Percentiles rank a stretch among this genome's conserved stretches.
phyloP scores from a whole-genome alignment of 2,329 filamentous ascomycete genomes.

The Alternaria dauci region DNA sequence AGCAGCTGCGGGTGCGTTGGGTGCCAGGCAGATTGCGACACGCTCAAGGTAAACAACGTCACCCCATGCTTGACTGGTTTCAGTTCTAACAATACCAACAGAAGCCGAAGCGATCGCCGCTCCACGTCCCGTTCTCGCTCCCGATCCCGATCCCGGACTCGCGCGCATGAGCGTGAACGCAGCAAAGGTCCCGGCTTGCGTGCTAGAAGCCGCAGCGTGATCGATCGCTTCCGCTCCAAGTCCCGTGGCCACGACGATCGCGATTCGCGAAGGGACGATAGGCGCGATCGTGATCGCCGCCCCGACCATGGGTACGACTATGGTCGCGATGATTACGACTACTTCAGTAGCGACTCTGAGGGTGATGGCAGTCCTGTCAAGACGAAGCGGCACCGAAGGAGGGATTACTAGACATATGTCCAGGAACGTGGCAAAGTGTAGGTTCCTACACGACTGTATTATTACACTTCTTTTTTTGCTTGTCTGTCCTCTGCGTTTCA shows the following conservation, averaged over 20 bases:
- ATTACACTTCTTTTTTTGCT: background rate
- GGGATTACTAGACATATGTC: conserved; percentile 15
- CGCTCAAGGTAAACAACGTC: conserved; percentile 23
- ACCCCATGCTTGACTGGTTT: background rate
- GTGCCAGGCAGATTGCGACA: conserved; percentile 36
- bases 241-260: conserved; percentile 30
- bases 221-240: conserved; percentile 37
- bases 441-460: conserved; percentile 9
- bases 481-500: background rate
- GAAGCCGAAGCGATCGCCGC: conserved; percentile 30
- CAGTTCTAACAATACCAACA: conserved; percentile 10
- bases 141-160: conserved; percentile 30
- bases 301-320: conserved; percentile 30
- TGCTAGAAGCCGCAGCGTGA: conserved; percentile 38
- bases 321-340: conserved; percentile 27
- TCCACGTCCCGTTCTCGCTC: conserved; percentile 29
- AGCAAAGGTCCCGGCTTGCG: conserved; percentile 26
- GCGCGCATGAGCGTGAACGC: conserved; percentile 23
- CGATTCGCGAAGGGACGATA: conserved; percentile 14
- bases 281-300: conserved; percentile 23
- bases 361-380: conserved; percentile 24
- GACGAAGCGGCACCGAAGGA: conserved; percentile 21
- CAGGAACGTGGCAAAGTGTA: background rate
- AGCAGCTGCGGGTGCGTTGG: conserved; percentile 47
- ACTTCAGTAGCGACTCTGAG: conserved; percentile 26